Evolutionary conservation across 352 stramenopile species (phyloP), one percentile per base, ranked within the genome.

Genomic region (Phytophthora macrochlamydospora): DNA sequence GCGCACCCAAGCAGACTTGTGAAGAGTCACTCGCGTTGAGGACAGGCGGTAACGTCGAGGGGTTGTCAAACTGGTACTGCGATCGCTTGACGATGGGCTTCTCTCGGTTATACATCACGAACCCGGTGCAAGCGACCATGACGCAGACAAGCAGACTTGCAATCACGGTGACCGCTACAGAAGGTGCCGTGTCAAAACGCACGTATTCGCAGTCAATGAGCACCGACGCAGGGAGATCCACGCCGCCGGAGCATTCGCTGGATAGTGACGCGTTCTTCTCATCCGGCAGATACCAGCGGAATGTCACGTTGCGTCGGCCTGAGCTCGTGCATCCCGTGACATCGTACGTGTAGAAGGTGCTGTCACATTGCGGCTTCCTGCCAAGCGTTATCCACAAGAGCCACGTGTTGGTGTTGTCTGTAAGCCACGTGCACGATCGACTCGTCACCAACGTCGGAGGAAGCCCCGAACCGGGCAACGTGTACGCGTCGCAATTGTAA

Each of bases 31-130:
- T 24, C 18, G 18, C 18, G 18, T 24, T 24, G 18, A 24, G 18
- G 18, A 24, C 18, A 24, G 18, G 18, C 18, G 18, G 18, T 24
- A 24, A 24, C 18, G 18, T 24, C 18, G 18, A 24, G 18, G 18
- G 18, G 18, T 24, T 24, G 18, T 24, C 18, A 24, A 0, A 24
- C 18, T 24, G 11, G 59, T 67, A 87, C 59, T 90, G 81, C 1
- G 78, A 86, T 0, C 81, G 78, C 43, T 83, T 84, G 53, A 88
- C 71, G 43, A 84, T 69, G 0, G 78, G 69, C 7, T 49, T 52
- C 6, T 73, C 37, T 1, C 78, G 68, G 38, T 45, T 45, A 4
- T 45, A 37, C 31, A 51, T 62, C 9, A 78, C 62, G 12, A 76
- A 46, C 1, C 60, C 7, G 18, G 65, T 59, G 4, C 33, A 28